Evolutionary conservation across 257 asterid species (phyloP).

Genomic region (Solanum commersonii): DNA sequence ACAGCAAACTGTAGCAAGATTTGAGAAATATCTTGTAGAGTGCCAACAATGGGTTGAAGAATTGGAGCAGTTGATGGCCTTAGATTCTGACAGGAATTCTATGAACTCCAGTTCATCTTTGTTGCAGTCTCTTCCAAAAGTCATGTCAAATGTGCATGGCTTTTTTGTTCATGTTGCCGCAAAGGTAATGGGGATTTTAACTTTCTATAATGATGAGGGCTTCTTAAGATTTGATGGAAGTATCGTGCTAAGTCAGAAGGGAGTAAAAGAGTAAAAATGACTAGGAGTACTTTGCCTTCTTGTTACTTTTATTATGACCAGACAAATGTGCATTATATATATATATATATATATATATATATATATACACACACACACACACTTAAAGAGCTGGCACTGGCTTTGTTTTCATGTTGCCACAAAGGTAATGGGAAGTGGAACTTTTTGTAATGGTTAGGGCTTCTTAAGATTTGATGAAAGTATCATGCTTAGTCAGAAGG

Average conservation of each 20-base stretch:
- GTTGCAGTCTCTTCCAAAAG: slow-evolving; percentile 88
- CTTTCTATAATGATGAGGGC: neutral
- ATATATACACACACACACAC: neutral
- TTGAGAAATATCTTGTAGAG: slow-evolving; percentile 77
- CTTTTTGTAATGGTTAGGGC: neutral
- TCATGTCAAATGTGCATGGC: slow-evolving; percentile 84
- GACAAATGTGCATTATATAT: neutral
- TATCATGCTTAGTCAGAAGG: neutral
- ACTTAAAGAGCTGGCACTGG: neutral
- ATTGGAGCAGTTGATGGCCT: slow-evolving; percentile 74
- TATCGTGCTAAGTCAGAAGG: neutral
- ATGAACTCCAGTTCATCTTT: slow-evolving; percentile 46
- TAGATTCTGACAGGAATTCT: slow-evolving; percentile 54
- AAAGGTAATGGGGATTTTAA: slow-evolving; percentile 47
- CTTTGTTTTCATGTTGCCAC: slow-evolving; percentile 91
- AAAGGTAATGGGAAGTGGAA: slow-evolving; percentile 44
- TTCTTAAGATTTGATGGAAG: neutral
- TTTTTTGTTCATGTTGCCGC: slow-evolving; percentile 97
- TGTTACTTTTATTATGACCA: neutral
- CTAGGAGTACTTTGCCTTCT: neutral
- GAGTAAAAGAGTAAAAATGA: neutral
- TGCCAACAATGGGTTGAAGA: slow-evolving; percentile 94
- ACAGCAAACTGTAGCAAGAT: slow-evolving; percentile 81
- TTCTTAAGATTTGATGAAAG: neutral
- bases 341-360: neutral